phyloP scores from a whole-genome alignment of 306 rosid genomes.

The Heteromeles arbutifolia region DNA sequence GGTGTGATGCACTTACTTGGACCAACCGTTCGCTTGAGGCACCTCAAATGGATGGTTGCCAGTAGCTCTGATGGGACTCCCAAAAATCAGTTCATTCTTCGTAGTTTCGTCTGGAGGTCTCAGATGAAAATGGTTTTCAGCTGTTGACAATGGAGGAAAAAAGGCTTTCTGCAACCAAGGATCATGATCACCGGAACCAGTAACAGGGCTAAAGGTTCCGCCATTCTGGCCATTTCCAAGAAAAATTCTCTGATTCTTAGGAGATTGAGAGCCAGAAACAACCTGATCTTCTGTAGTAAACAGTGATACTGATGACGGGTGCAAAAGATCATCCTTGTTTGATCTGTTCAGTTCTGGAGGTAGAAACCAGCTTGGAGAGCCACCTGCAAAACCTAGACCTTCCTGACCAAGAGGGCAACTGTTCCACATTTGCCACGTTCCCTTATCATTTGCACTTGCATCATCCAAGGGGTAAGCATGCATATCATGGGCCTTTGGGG shows the following conservation, averaged over 20 bases:
- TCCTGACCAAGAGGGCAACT: conserved; percentile 88
- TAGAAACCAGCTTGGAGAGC: conserved; percentile 77
- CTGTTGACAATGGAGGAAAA: conserved; percentile 68
- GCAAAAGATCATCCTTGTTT: conserved; percentile 62
- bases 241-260: conserved; percentile 57
- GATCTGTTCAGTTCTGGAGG: conserved; percentile 51
- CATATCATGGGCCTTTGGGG: conserved; percentile 40
- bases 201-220: conserved; percentile 55
- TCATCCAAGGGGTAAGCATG: conserved; percentile 47
- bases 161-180: conserved; percentile 69
- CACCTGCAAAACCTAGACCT: conserved; percentile 78
- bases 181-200: conserved; percentile 55
- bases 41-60: conserved; percentile 52
- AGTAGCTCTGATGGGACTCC: conserved; percentile 57
- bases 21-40: conserved; percentile 60
- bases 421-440: conserved; percentile 98
- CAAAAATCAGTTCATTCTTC: conserved; percentile 58
- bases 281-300: conserved; percentile 68
- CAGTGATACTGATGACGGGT: conserved; percentile 68
- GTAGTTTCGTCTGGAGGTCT: conserved; percentile 52
- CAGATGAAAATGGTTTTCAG: conserved; percentile 34
- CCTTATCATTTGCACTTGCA: conserved; percentile 49
- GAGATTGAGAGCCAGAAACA: conserved; percentile 51
- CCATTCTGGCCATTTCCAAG: conserved; percentile 71
- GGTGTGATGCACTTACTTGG: conserved; percentile 60